These are phyloP conservation scores for Diaporthe humulicola DNA, from an alignment of 2,329 filamentous ascomycete species.

Conservation along the genomic window DNA sequence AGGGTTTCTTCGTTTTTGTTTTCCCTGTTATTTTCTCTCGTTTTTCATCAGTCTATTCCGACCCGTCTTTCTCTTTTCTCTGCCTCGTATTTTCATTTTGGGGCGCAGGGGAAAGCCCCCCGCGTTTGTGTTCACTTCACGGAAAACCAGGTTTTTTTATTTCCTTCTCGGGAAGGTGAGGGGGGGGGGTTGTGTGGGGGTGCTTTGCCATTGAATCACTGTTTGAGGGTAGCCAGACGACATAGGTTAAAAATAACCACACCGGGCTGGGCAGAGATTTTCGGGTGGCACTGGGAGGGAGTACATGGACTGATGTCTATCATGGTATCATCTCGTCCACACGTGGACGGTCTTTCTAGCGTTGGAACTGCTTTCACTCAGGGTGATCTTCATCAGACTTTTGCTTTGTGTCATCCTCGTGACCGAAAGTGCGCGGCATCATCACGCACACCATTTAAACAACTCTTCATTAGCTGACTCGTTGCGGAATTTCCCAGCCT, in stretches of 20 bases:
- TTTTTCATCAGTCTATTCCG: background rate
- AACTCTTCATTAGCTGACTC: background rate
- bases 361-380: background rate
- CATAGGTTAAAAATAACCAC: background rate
- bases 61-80: background rate
- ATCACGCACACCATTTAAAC: background rate
- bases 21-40: background rate
- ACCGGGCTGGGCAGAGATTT: background rate
- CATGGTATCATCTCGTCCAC: constrained; percentile 17
- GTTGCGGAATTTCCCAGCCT: background rate
- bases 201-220: background rate
- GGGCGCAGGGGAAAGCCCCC: background rate
- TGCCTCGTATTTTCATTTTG: background rate
- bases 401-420: background rate
- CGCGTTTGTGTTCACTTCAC: background rate
- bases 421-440: background rate
- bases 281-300: background rate
- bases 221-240: background rate
- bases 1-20: background rate
- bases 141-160: background rate
- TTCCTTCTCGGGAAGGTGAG: background rate
- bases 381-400: background rate
- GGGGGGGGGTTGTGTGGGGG: background rate
- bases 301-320: constrained; percentile 13
- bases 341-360: constrained; percentile 20